A percentile compares a stretch with the other conserved stretches of the same genome.
Conservation (phyloP, 257 asterid species). For the Dorcoceras hygrometricum region DNA sequence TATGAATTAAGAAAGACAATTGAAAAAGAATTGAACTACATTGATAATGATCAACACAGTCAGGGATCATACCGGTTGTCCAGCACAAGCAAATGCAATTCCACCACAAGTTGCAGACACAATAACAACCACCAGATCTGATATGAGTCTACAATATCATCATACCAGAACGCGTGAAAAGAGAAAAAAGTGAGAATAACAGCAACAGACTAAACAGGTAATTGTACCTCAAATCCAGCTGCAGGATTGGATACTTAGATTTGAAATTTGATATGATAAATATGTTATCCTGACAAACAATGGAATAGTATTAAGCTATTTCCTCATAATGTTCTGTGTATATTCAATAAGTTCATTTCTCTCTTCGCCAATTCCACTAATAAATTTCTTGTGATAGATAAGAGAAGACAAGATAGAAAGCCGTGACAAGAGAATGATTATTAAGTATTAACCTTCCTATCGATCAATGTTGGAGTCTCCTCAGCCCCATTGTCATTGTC, state of each 20-base stretch:
- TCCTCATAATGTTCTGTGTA: slow-evolving; percentile 21
- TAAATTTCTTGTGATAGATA: slow-evolving; percentile 6
- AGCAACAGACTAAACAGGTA: slow-evolving; percentile 20
- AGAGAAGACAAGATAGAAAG: slow-evolving; percentile 1
- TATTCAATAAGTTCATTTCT: slow-evolving; percentile 5
- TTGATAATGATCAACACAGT: slow-evolving; percentile 26
- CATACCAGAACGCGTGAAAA: slow-evolving; percentile 21
- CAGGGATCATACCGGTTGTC: slow-evolving; percentile 81
- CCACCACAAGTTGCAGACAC: slow-evolving; percentile 99
- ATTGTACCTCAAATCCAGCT: slow-evolving; percentile 84
- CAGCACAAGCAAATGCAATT: slow-evolving; percentile 98
- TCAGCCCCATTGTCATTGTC: slow-evolving; percentile 97
- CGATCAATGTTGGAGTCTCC: slow-evolving; percentile 94
- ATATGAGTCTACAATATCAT: slow-evolving; percentile 72
- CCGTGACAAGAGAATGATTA: not conserved
- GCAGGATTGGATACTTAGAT: slow-evolving; percentile 92
- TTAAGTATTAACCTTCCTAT: slow-evolving; percentile 70
- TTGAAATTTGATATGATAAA: slow-evolving; percentile 97
- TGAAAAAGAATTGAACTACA: slow-evolving; percentile 11
- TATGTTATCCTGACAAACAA: slow-evolving; percentile 69
- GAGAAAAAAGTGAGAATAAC: slow-evolving; percentile 24
- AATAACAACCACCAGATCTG: slow-evolving; percentile 93
- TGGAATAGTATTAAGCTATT: not conserved
- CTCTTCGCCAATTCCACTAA: not conserved
- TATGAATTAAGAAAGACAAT: slow-evolving; percentile 23